These are phyloP conservation scores for Puccinellia tenuiflora DNA, from an alignment of 176 grass and related monocot species.

Conservation along the genomic window DNA sequence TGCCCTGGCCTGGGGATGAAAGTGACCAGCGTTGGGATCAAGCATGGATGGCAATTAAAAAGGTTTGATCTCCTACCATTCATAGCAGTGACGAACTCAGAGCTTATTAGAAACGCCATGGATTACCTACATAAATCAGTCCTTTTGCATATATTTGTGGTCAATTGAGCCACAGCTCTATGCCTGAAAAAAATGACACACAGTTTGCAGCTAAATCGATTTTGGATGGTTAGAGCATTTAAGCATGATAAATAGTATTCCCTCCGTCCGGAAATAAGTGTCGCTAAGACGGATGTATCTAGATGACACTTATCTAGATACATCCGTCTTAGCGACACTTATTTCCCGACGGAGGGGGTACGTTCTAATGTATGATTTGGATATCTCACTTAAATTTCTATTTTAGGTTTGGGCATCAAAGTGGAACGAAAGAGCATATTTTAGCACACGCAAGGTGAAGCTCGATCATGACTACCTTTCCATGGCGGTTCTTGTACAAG, in stretches of 20 bases:
- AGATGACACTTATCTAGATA: too few species aligned
- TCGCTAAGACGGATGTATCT: too few species aligned
- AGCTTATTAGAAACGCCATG: constrained; percentile 6
- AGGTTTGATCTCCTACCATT: constrained; percentile 38
- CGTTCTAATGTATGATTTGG: neutral
- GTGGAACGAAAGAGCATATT: constrained; percentile 99
- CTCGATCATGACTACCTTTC: constrained; percentile 87
- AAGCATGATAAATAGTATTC: constrained; percentile 16
- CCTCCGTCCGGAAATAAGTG: too few species aligned
- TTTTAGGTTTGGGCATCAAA: constrained; percentile 96
- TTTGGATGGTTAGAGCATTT: neutral
- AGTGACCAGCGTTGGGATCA: constrained; percentile 74
- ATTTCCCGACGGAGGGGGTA: too few species aligned
- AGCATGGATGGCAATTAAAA: constrained; percentile 95
- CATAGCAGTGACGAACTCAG: neutral
- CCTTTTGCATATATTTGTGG: neutral
- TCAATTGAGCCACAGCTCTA: constrained; percentile 3
- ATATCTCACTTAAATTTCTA: neutral
- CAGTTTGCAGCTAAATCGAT: neutral
- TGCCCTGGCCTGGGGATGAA: constrained; percentile 99
- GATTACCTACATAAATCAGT: neutral
- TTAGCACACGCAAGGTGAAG: constrained; percentile 92
- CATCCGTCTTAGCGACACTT: too few species aligned
- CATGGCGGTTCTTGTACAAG: constrained; percentile 98
- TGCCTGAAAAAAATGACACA: neutral